A percentile compares a stretch with the other conserved stretches of the same genome.
These are phyloP conservation scores for Tilletia caries DNA, from an alignment of 1,284 basidiomycete species.

Conservation along the genomic window DNA sequence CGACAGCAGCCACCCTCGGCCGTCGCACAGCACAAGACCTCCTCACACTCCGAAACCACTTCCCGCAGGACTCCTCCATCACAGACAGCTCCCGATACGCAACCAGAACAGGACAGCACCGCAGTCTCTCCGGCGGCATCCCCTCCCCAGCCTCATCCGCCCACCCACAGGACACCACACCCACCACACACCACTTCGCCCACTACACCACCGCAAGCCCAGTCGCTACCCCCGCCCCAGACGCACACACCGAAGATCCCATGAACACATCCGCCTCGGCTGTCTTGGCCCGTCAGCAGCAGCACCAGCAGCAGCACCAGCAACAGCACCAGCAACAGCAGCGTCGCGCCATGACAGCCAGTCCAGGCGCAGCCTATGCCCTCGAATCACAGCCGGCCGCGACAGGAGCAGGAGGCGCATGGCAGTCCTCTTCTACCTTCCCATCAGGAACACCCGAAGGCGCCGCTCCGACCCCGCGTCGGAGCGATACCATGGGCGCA, in stretches of 20 bases:
- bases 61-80: too few species aligned
- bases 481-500: neutral
- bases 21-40: too few species aligned
- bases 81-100: too few species aligned
- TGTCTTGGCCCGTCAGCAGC: neutral
- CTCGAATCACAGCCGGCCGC: conserved; percentile 11
- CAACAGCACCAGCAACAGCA: neutral
- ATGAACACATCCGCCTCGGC: neutral
- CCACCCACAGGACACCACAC: neutral
- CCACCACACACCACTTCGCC: neutral
- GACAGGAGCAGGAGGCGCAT: too few species aligned
- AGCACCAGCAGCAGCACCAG: neutral
- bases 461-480: neutral
- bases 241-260: conserved; percentile 3
- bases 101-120: too few species aligned
- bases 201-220: conserved; percentile 13
- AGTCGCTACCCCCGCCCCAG: conserved; percentile 10
- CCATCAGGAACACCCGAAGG: neutral
- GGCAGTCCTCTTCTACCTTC: too few species aligned
- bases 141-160: neutral
- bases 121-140: conserved; percentile 9
- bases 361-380: conserved; percentile 4
- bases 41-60: too few species aligned
- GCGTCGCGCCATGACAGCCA: conserved; percentile 15
- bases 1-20: conserved; percentile 5